Base-by-base conservation (phyloP, 768 basidiomycete genomes). In the Polyporus arcularius region DNA sequence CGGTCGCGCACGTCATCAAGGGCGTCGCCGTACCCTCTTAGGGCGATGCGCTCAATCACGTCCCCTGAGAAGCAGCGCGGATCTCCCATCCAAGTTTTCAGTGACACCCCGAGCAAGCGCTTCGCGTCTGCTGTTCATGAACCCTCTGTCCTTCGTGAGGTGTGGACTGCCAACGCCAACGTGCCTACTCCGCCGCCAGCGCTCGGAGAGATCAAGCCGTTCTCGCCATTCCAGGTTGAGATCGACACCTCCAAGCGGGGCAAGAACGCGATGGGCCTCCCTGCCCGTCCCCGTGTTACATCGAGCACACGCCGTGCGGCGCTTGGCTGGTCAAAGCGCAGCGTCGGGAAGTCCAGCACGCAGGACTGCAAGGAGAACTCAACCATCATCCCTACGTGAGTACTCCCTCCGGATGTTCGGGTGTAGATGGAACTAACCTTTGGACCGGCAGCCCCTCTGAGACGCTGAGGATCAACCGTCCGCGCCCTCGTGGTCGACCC, bases 1-100 rank as follows among this genome's bases (percentile, higher is more conserved):
- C 82, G 88, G 39, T 88, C 87, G 1, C 81, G 89, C 14, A 90
- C 86, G 0, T 80, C 82, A 31, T 92, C 90, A 30, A 80, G 91
- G 16, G 78, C 88, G 0, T 88, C 88, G 4, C 91, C 90, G 0
- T 92, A 93, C 62, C 88, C 90, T 39, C 73, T 76, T 15, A 80
- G 86, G 14, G 68, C 76, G 11, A 72, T 75, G 41, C 85, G 80
- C 68, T 71, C 77, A 0, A 77, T 80, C 1, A 68, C 78, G 15
- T 81, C 85, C 0, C 73, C 79, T 0, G 79, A 84, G 41, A 71
- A 77, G 45, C 60, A 71, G 0, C 76, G 72, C 1, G 68, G 72
- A 40, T 75, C 68, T 40, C 54, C 58, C 16, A 68, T 58, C n/a
- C 66, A 47, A 65, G 64, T 40, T 35, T 55, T 32, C 62, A 72